These are phyloP conservation scores for Begonia peltatifolia DNA, from an alignment of 306 rosid species.

Conservation along the genomic window DNA sequence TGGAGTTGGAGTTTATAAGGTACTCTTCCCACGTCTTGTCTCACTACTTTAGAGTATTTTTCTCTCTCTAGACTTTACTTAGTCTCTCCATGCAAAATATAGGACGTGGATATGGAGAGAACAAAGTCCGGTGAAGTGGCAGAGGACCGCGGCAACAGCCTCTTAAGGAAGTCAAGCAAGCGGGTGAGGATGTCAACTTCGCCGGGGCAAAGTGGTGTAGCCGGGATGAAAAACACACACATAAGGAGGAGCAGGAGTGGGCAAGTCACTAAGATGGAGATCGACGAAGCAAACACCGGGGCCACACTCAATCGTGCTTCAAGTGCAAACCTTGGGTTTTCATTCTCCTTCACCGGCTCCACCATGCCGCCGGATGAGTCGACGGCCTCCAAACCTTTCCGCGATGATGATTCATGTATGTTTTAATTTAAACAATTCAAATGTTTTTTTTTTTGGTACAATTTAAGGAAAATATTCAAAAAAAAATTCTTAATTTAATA, in stretches of 20 bases:
- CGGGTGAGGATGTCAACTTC: conserved; percentile 31
- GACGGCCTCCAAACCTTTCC: conserved; percentile 60
- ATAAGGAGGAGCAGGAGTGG: conserved; percentile 82
- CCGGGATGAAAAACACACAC: conserved; percentile 43
- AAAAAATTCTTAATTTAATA: background rate
- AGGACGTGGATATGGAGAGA: too few relatives aligned
- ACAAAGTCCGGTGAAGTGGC: conserved; percentile 2
- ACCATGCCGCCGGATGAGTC: conserved; percentile 72
- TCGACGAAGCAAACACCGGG: conserved; percentile 58
- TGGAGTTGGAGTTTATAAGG: too few relatives aligned
- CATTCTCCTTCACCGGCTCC: conserved; percentile 92
- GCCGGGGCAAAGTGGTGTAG: conserved; percentile 31
- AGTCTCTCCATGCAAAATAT: too few relatives aligned
- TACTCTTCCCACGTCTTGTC: too few relatives aligned
- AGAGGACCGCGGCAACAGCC: conserved; percentile 19
- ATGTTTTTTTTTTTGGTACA: background rate
- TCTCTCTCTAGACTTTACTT: too few relatives aligned
- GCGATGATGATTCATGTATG: conserved; percentile 84
- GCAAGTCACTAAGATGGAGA: conserved; percentile 51
- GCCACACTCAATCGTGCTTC: conserved; percentile 86
- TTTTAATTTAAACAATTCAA: background rate
- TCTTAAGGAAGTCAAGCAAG: conserved; percentile 65
- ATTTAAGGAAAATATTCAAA: too few relatives aligned
- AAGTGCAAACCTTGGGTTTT: conserved; percentile 88
- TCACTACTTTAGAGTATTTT: too few relatives aligned